Evolutionary conservation across 169 alveolate genomes (phyloP).

Genomic region (Babesia caballi): DNA sequence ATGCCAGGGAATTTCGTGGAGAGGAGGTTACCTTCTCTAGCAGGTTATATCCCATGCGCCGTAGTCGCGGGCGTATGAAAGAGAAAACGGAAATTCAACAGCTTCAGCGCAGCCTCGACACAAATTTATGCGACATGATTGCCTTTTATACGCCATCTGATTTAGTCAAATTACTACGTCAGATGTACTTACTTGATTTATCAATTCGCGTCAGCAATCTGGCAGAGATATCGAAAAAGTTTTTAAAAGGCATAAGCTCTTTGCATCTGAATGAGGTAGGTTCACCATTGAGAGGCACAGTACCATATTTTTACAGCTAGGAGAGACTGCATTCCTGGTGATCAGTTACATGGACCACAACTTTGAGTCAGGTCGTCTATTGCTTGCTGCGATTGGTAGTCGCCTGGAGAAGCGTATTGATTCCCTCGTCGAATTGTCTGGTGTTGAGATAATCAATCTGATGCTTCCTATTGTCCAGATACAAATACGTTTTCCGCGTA

Average conservation of each 20-base stretch:
- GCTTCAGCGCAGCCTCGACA: constrained; percentile 33
- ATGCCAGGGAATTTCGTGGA: constrained; percentile 4
- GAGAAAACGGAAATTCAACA: neutral
- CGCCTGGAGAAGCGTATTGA: constrained; percentile 2
- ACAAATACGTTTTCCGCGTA: constrained; percentile 5
- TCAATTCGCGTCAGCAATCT: constrained; percentile 7
- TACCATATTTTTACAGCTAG: neutral
- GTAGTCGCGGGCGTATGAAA: neutral
- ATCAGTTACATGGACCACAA: neutral
- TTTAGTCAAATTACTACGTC: constrained; percentile 14
- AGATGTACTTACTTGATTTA: constrained; percentile 21
- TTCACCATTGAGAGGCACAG: neutral
- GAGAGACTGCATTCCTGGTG: neutral
- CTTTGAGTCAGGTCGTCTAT: neutral
- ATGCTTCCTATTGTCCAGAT: constrained; percentile 29
- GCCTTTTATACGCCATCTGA: constrained; percentile 1
- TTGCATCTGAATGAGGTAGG: constrained; percentile 5
- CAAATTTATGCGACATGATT: neutral
- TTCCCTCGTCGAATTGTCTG: neutral
- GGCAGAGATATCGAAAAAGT: constrained; percentile 6
- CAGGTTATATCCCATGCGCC: constrained; percentile 22
- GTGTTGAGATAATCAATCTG: neutral
- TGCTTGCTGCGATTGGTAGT: constrained; percentile 13
- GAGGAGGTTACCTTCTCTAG: constrained; percentile 22
- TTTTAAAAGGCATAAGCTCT: constrained; percentile 4